Conservation (phyloP, 495 filamentous ascomycete genomes). For the Aspergillus saccharolyticus region DNA sequence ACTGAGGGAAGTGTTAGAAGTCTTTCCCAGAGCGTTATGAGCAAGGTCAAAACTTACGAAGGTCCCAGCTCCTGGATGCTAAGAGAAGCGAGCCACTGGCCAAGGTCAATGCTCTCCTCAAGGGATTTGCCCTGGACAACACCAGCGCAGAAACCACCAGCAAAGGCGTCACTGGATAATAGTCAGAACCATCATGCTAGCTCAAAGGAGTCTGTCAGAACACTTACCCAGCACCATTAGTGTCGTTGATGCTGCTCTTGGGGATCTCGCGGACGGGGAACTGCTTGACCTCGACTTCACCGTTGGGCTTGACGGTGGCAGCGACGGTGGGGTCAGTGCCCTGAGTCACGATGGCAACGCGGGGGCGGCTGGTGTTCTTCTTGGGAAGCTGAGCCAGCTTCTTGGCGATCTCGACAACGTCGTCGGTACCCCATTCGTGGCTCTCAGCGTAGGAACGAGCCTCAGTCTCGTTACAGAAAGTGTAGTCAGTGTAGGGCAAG, state of each 20-base stretch:
- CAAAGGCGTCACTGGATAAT: conserved; percentile 78
- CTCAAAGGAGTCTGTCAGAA: not conserved
- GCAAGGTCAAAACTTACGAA: conserved; percentile 62
- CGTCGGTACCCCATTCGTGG: conserved; percentile 64
- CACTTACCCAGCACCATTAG: conserved; percentile 83
- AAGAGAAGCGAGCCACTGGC: conserved; percentile 89
- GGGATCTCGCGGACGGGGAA: conserved; percentile 74
- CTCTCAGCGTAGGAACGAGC: conserved; percentile 77
- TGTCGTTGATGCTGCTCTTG: conserved; percentile 78
- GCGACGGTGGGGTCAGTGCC: conserved; percentile 85
- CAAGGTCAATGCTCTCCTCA: conserved; percentile 73
- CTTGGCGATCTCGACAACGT: conserved; percentile 84
- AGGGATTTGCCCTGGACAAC: conserved; percentile 78
- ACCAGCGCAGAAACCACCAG: conserved; percentile 87
- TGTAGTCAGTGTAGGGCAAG: conserved; percentile 88
- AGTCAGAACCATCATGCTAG: conserved; percentile 3
- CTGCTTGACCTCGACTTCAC: conserved; percentile 64
- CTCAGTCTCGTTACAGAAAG: conserved; percentile 96
- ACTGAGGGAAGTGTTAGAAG: too few relatives aligned
- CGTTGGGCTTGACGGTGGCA: conserved; percentile 54
- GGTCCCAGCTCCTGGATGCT: conserved; percentile 93
- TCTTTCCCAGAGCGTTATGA: too few relatives aligned
- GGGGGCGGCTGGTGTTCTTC: conserved; percentile 72
- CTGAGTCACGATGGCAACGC: conserved; percentile 88
- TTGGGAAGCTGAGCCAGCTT: conserved; percentile 82